Base-by-base conservation (phyloP, 208 protist species). In the Trypanosoma conorhini region DNA sequence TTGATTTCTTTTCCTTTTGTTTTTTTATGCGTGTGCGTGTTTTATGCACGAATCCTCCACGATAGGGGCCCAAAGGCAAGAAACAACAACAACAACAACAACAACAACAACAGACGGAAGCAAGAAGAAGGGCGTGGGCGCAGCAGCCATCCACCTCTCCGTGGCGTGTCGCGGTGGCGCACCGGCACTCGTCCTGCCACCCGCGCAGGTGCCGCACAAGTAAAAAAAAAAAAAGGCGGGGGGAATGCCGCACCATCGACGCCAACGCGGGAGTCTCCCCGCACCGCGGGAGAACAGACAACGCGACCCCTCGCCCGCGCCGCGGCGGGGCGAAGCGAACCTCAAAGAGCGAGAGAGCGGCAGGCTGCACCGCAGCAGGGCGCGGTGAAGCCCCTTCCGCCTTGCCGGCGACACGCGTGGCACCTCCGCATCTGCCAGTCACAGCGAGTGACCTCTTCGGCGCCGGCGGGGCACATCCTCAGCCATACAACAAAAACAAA, bases 301-400 rank as follows among this genome's bases (percentile, higher is more conserved):
- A n/a, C 58, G 21, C 44, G 46, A 50, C 54, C 28, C n/a, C 74
- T 62, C 40, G 75, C 74, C 69, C 38, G n/a, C n/a, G n/a, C n/a
- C n/a, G n/a, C n/a, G n/a, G n/a, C n/a, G n/a, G n/a, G n/a, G n/a
- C n/a, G 70, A 61, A 46, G 17, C 1, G 17, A 46, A 13, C 2
- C 33, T 38, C 42, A 19, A 46, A 46, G 9, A 46, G 42, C 1
- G 8, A 46, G 8, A 21, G 8, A n/a, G n/a, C n/a, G n/a, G n/a
- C 3, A 3, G 42, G 15, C 42, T 46, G 1, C 42, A 19, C 8
- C 42, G 17, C 15, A 3, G 5, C 30, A 15, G 5, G 26, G 24
- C 54, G n/a, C 38, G 33, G 0, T 59, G n/a, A n/a, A n/a, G n/a
- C n/a, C n/a, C n/a, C n/a, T 31, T 17, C 54, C 54, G 21, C 19